These are phyloP conservation scores for Neoboletus magnificus DNA, from an alignment of 768 basidiomycete genomes.

Conservation along the genomic window DNA sequence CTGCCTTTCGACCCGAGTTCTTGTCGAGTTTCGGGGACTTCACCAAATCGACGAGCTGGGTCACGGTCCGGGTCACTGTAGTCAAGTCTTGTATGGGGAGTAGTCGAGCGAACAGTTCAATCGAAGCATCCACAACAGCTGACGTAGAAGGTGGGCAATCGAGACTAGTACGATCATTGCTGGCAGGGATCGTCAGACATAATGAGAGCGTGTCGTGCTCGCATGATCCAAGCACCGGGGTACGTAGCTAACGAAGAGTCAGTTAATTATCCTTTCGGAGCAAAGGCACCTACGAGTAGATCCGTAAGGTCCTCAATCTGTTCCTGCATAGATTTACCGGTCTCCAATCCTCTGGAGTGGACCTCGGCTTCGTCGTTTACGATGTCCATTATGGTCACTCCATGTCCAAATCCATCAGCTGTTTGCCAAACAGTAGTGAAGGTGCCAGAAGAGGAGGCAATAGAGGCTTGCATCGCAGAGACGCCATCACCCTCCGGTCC, in stretches of 20 bases:
- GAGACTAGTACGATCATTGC: constrained; percentile 43
- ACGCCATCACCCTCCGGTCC: constrained; percentile 82
- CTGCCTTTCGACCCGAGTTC: constrained; percentile 83
- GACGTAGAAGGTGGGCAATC: constrained; percentile 77
- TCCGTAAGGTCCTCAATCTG: constrained; percentile 79
- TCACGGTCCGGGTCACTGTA: constrained; percentile 52
- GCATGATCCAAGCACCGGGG: constrained; percentile 76
- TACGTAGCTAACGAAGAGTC: constrained; percentile 36
- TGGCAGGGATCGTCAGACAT: constrained; percentile 48
- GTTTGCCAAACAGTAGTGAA: constrained; percentile 87
- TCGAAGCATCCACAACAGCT: constrained; percentile 81
- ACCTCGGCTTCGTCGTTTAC: constrained; percentile 41
- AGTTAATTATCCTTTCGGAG: background rate
- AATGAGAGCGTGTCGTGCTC: constrained; percentile 83
- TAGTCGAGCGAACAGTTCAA: constrained; percentile 80
- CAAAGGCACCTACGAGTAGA: constrained; percentile 52
- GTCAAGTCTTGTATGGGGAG: constrained; percentile 73
- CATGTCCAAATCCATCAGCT: constrained; percentile 88
- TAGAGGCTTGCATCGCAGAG: constrained; percentile 87
- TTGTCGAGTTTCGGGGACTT: constrained; percentile 79
- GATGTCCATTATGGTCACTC: constrained; percentile 70
- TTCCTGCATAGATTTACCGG: constrained; percentile 64
- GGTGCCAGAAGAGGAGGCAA: constrained; percentile 78
- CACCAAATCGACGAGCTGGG: constrained; percentile 59
- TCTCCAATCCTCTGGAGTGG: constrained; percentile 13